Evolutionary conservation across 768 basidiomycete species (phyloP).

Genomic region (Suillus clintonianus): DNA sequence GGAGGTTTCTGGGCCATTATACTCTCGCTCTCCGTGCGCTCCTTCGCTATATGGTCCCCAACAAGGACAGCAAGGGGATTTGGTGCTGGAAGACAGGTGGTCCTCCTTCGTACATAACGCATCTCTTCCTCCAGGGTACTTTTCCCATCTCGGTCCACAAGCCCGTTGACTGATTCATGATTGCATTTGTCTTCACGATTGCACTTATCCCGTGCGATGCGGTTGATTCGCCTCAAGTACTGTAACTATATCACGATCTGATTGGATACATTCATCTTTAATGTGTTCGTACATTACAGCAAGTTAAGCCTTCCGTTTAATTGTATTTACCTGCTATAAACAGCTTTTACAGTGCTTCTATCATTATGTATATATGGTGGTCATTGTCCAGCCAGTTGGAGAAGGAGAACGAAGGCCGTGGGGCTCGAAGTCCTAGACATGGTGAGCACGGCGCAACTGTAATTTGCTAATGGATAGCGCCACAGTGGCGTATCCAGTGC

Average conservation of each 20-base stretch:
- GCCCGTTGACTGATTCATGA: not conserved
- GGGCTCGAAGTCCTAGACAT: not conserved
- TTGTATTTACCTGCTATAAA: not conserved
- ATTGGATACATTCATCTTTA: not conserved
- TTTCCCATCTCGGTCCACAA: not conserved
- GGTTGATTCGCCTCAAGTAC: not conserved
- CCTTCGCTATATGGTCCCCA: not conserved
- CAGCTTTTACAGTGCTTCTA: not conserved
- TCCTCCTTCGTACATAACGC: conserved; percentile 40
- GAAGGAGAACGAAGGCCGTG: not conserved
- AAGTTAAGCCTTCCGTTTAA: not conserved
- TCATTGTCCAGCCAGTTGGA: not conserved
- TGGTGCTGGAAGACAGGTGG: conserved; percentile 42
- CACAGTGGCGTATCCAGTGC: not conserved
- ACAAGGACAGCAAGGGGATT: conserved; percentile 14
- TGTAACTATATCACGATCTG: not conserved
- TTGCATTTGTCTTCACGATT: not conserved
- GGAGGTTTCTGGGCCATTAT: conserved; percentile 28
- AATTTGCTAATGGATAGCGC: not conserved
- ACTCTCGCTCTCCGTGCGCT: not conserved
- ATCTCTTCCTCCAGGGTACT: not conserved
- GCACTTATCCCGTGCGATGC: no score
- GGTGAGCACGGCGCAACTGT: not conserved
- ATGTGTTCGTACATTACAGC: conserved; percentile 1
- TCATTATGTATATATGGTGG: not conserved